These are phyloP conservation scores for Cladosporium halotolerans DNA, from an alignment of 2,329 filamentous ascomycete species.

Conservation along the genomic window DNA sequence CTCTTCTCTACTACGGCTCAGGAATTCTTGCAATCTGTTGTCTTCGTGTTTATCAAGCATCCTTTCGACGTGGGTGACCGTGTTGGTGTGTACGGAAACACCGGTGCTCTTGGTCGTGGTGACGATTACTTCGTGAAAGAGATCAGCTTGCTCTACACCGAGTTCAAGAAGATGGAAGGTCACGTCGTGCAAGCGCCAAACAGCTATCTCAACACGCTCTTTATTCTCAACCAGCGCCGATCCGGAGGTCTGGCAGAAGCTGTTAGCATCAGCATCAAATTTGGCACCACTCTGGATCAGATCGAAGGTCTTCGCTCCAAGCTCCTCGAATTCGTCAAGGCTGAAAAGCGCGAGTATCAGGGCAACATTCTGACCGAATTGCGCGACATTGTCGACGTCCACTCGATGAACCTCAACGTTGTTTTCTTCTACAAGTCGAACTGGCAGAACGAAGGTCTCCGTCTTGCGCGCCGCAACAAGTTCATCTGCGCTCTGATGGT, in stretches of 20 bases:
- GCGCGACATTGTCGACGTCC: conserved; percentile 70
- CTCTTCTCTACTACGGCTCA: conserved; percentile 87
- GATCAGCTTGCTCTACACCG: conserved; percentile 86
- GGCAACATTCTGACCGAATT: conserved; percentile 81
- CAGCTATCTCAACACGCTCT: conserved; percentile 83
- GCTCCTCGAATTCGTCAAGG: conserved; percentile 74
- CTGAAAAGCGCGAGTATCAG: conserved; percentile 86
- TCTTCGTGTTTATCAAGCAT: conserved; percentile 96
- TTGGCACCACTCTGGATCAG: conserved; percentile 75
- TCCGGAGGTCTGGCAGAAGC: conserved; percentile 84
- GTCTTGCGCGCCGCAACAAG: conserved; percentile 84
- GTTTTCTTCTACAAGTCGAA: conserved; percentile 98
- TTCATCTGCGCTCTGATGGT: conserved; percentile 90
- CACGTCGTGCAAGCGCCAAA: conserved; percentile 95
- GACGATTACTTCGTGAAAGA: conserved; percentile 97
- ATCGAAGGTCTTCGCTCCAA: conserved; percentile 75
- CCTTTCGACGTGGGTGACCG: conserved; percentile 94
- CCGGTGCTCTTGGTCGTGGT: conserved; percentile 67
- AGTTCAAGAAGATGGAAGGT: conserved; percentile 98
- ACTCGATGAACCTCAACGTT: conserved; percentile 81
- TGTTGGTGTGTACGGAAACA: conserved; percentile 85
- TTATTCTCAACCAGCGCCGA: conserved; percentile 90
- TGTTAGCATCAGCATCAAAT: conserved; percentile 76
- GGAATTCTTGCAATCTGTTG: conserved; percentile 87
- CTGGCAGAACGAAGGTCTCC: conserved; percentile 89